phyloP scores from a whole-genome alignment of 371 early-diverging fungal genomes.

The Mucor piriformis region DNA sequence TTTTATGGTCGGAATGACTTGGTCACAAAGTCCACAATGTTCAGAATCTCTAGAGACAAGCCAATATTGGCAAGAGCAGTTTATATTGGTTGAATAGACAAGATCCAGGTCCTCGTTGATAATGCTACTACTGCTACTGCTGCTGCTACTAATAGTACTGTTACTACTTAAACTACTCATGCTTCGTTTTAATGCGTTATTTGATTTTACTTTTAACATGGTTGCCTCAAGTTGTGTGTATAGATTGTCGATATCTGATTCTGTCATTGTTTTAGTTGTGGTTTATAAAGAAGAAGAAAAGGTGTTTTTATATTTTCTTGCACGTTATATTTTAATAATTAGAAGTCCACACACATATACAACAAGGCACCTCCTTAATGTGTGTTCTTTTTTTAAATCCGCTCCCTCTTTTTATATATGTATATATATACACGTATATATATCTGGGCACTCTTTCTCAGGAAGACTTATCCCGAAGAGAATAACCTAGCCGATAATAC shows the following conservation, averaged over 20 bases:
- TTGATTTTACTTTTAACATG: neutral
- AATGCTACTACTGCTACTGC: neutral
- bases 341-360: conserved; percentile 2
- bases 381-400: conserved; percentile 2
- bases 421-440: neutral
- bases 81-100: neutral
- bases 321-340: conserved; percentile 6
- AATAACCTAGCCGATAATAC: too few species aligned
- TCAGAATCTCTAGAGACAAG: neutral
- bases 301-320: neutral
- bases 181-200: neutral
- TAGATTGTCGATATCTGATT: neutral
- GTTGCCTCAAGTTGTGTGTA: conserved; percentile 3
- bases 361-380: neutral
- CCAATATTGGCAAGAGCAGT: conserved; percentile 2
- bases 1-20: neutral
- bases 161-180: conserved; percentile 6
- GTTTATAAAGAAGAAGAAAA: neutral
- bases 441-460: too few species aligned
- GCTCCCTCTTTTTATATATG: neutral
- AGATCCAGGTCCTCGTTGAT: neutral
- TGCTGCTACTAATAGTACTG: conserved; percentile 4
- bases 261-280: neutral
- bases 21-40: conserved; percentile 1
- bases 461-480: too few species aligned